phyloP scores from a whole-genome alignment of 2,329 filamentous ascomycete genomes.

The Fusarium gaditjirri region DNA sequence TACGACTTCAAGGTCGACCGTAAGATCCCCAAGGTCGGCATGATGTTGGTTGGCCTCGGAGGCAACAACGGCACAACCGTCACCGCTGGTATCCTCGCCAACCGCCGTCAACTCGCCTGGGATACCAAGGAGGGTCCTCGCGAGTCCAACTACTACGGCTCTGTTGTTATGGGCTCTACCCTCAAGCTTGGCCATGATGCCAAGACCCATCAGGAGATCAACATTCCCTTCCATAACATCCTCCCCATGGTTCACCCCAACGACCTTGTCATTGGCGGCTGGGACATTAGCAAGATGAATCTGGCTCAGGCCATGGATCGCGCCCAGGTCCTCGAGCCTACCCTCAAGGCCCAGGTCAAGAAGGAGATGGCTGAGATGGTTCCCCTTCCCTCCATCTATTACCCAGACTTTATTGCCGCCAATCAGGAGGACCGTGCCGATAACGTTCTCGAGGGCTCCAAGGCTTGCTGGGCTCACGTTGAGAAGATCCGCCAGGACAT shows the following conservation, averaged over 20 bases:
- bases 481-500: slow-evolving; percentile 95
- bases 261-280: slow-evolving; percentile 92
- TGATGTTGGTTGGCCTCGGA: slow-evolving; percentile 98
- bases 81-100: slow-evolving; percentile 96
- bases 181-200: slow-evolving; percentile 93
- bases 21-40: slow-evolving; percentile 89
- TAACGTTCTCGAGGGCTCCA: slow-evolving; percentile 84
- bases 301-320: slow-evolving; percentile 94
- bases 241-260: slow-evolving; percentile 98
- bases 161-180: slow-evolving; percentile 95
- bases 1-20: slow-evolving; percentile 99
- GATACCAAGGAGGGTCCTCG: slow-evolving; percentile 91
- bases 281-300: slow-evolving; percentile 96
- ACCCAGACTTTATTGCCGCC: slow-evolving; percentile 98
- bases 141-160: slow-evolving; percentile 96
- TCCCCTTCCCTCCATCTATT: slow-evolving; percentile 95
- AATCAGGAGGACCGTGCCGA: slow-evolving; percentile 98
- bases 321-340: slow-evolving; percentile 93
- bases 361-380: slow-evolving; percentile 93
- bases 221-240: slow-evolving; percentile 94
- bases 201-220: slow-evolving; percentile 87
- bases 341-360: slow-evolving; percentile 86
- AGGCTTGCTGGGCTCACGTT: slow-evolving; percentile 87
- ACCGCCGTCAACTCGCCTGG: slow-evolving; percentile 87
- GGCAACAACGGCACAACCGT: slow-evolving; percentile 99